Evolutionary conservation across 352 stramenopile species (phyloP), one percentile per base, ranked within the genome.

Genomic region (Globisporangium radiosum): DNA sequence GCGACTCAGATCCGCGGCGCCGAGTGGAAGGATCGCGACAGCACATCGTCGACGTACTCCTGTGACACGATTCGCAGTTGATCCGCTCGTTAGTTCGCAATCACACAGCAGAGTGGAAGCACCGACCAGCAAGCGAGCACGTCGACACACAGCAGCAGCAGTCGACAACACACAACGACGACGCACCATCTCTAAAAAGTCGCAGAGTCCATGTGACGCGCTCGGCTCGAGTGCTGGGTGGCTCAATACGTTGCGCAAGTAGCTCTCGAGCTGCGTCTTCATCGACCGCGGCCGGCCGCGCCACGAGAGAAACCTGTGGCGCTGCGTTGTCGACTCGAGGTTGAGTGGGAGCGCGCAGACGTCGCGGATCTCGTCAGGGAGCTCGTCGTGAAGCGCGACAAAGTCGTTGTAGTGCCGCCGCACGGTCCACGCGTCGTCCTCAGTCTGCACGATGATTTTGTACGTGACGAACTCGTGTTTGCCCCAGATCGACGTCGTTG

Each of bases 391-490:
- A 5, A 91, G 65, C 38, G 72, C 54, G 15, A 53, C 77, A 65
- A 91, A 91, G 56, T 91, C 81, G 40, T 64, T 75, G 57, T 87
- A 88, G 37, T 85, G 73, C 0, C 81, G 77, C 39, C 81, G 69
- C 43, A 91, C 63, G 4, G 60, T 88, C 81, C 81, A 91, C 17
- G 68, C 62, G 48, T 91, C 81, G 17, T 88, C 81, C 15, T 91
- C 78, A 0, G 81, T 88, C 53, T 80, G 68, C 2, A 91, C 72
- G 36, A 88, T 71, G 57, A 91, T 75, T 64, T 91, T 88, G 68
- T 83, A 91, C 15, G 78, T 86, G 11, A 88, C 69, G 47, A 89
- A 91, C 7, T 76, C 66, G 44, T 78, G 80, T 58, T 88, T 85
- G 44, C 76, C 76, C 81, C 81, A 91, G n/a, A 77, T 75, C 1